Evolutionary conservation across 2,329 filamentous ascomycete species (phyloP).

Genomic region (Ascochyta clinopodiicola): DNA sequence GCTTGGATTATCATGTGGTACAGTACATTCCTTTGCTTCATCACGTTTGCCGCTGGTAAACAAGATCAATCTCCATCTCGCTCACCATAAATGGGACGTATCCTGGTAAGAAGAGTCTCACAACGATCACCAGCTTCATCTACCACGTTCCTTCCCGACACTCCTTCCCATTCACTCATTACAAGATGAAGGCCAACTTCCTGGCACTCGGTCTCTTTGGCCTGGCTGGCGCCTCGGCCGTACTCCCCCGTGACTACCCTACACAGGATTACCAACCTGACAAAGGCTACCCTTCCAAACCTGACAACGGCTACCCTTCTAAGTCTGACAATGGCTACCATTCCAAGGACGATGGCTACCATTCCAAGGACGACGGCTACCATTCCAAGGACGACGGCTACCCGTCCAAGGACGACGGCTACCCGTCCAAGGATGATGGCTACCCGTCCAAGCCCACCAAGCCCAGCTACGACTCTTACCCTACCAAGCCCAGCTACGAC

Average conservation of each 20-base stretch:
- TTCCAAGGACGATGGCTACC: background rate
- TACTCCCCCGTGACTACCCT: constrained; percentile 13
- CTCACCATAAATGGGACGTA: constrained; percentile 37
- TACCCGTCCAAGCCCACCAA: too few relatives aligned
- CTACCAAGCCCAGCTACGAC: background rate
- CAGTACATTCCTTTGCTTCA: constrained; percentile 30
- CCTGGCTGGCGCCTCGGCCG: constrained; percentile 25
- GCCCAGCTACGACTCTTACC: too few relatives aligned
- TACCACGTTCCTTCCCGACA: constrained; percentile 28
- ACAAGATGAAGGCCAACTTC: constrained; percentile 31
- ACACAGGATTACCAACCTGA: background rate
- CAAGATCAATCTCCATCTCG: constrained; percentile 31
- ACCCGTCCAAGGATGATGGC: too few relatives aligned
- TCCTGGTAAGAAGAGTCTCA: constrained; percentile 31
- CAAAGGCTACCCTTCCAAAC: background rate
- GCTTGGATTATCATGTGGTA: constrained; percentile 26
- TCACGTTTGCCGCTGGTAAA: constrained; percentile 24
- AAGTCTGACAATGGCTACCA: background rate
- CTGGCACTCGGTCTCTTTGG: constrained; percentile 25
- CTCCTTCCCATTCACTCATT: constrained; percentile 24
- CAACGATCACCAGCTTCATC: constrained; percentile 20
- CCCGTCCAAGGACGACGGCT: too few relatives aligned
- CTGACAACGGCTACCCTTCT: background rate
- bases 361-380: background rate
- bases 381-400: too few relatives aligned